Base-by-base conservation (phyloP, 1,139 yeast genomes). In the Suhomyces coccinellae region DNA sequence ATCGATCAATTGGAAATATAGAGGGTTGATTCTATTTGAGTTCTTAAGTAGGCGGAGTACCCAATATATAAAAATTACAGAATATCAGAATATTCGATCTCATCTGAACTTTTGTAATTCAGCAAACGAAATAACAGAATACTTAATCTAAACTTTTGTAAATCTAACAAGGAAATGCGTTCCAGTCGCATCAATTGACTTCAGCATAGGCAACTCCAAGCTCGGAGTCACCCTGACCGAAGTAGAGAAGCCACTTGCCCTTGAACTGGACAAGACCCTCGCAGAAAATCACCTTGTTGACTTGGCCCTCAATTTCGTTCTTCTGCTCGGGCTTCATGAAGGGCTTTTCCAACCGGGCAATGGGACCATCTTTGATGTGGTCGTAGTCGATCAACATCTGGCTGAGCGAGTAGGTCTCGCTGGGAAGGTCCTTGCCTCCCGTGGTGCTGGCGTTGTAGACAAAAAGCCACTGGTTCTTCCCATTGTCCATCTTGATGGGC, bases 331-430 rank as follows among this genome's bases (percentile, higher is more conserved):
- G 78, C 11, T 53, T 60, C 49, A 73, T 53, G 36, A 69, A 55
- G 1, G 78, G 77, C 15, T 52, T 50, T 33, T 72, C 77, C 44
- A 70, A 48, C 20, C 78, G 54, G 4, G 76, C 74, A 32, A 71
- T 39, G 1, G 78, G 78, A 3, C 75, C 73, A 5, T 49, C 52
- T 2, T 54, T 44, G 30, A 73, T 57, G 38, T 69, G 51, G 52
- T 72, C 75, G 50, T 71, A 72, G 51, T 73, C 76, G 36, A 73
- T 58, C 36, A 73, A 61, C 77, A 73, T 72, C 53, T 73, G 74
- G 12, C 71, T 65, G 13, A 73, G 57, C 1, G 69, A 54, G 47
- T 73, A 73, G 3, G 76, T 64, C 38, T 63, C 71, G 28, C 54
- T 53, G 1, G 63, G 57, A 33, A 61, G 60, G 6, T 61, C 59